Base-by-base conservation (phyloP, 116 monocot genomes). In the Trichopus zeylanicus region DNA sequence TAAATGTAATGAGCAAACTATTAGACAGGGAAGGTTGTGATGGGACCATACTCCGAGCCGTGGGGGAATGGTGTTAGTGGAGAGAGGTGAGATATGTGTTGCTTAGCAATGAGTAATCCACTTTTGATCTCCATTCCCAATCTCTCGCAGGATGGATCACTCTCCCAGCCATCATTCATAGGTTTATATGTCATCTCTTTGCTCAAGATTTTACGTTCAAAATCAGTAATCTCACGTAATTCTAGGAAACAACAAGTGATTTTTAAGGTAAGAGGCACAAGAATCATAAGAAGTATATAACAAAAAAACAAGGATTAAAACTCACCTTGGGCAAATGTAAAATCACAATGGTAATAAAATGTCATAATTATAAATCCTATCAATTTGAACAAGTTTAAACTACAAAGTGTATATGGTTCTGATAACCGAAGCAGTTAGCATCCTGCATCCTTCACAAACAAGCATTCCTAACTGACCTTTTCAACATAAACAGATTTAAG, bases 1-100 rank as follows among this genome's bases (percentile, higher is more conserved):
- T n/a, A n/a, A n/a, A n/a, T n/a, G n/a, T n/a, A n/a, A n/a, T n/a
- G n/a, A n/a, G n/a, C n/a, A n/a, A n/a, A n/a, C n/a, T n/a, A n/a
- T n/a, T n/a, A 42, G 42, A 42, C 5, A 42, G 3, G 48, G 15
- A 60, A 26, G 35, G 2, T 30, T 18, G 19, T 31, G 2, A 55
- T 5, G 55, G 35, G 23, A 55, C 4, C 60, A 22, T 77, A 79
- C 79, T 26, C 65, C 58, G 69, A 46, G 51, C 27, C 38, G 46
- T 69, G 65, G 16, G 70, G 1, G 15, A 56, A 65, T 15, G 73
- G 73, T 42, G 69, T 65, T 8, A 70, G 18, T 24, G 68, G 69
- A 25, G 73, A 65, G 32, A 73, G 66, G 57, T 56, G 60, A 26
- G 60, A 68, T 31, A 39, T 51, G 26, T 49, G 20, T 24, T 57